These are phyloP conservation scores for Karstenula rhodostoma DNA, from an alignment of 2,329 filamentous ascomycete genomes.

Conservation along the genomic window DNA sequence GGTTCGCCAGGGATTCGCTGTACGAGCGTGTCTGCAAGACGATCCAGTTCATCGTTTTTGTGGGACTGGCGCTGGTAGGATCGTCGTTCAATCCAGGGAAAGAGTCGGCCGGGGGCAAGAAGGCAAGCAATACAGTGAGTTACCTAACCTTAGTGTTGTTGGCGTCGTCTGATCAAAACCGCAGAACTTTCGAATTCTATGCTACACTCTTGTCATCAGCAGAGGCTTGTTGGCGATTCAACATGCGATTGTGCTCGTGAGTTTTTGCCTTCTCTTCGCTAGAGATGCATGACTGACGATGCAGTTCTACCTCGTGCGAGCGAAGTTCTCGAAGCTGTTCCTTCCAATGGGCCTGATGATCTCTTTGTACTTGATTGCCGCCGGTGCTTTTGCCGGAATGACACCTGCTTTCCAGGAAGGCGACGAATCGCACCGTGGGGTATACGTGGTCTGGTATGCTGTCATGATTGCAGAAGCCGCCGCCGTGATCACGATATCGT, in stretches of 20 bases:
- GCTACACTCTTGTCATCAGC: constrained; percentile 46
- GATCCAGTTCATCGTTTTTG: constrained; percentile 48
- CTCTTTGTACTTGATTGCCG: constrained; percentile 36
- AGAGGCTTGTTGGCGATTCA: constrained; percentile 43
- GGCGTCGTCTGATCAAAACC: background rate
- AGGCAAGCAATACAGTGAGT: constrained; percentile 39
- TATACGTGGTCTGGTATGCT: constrained; percentile 49
- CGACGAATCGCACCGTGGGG: constrained; percentile 19
- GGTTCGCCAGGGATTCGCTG: constrained; percentile 48
- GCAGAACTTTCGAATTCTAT: constrained; percentile 47
- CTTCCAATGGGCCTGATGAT: constrained; percentile 44
- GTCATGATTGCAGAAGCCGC: constrained; percentile 63
- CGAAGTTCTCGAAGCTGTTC: constrained; percentile 43
- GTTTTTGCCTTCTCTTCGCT: background rate
- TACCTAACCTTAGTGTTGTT: background rate
- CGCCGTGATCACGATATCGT: constrained; percentile 62
- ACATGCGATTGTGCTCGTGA: constrained; percentile 43
- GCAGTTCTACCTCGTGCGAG: constrained; percentile 40
- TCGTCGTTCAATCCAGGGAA: constrained; percentile 43
- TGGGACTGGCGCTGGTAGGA: constrained; percentile 48
- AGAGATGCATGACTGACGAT: background rate
- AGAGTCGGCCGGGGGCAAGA: constrained; percentile 16
- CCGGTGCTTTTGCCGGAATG: constrained; percentile 44
- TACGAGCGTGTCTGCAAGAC: constrained; percentile 50
- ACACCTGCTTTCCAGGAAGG: constrained; percentile 41